These are phyloP conservation scores for Pyrenula massariospora DNA, from an alignment of 495 filamentous ascomycete species.

Conservation along the genomic window DNA sequence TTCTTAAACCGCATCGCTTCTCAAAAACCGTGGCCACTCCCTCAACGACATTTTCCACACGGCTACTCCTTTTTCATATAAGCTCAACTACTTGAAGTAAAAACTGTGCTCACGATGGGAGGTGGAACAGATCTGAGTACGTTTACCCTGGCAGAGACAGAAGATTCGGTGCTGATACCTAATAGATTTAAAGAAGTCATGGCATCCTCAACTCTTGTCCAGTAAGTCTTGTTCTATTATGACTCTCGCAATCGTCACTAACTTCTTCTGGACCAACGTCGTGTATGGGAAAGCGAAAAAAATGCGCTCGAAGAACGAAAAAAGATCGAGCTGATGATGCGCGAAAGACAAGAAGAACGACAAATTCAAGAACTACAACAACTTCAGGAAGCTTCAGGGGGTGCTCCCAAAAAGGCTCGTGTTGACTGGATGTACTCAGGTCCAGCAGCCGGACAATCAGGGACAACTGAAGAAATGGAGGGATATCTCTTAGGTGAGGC, in stretches of 20 bases:
- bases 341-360: slow-evolving; percentile 90
- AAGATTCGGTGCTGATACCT: no score
- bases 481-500: slow-evolving; percentile 81
- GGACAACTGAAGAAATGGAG: slow-evolving; percentile 87
- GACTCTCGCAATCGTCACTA: no score
- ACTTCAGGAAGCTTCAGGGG: slow-evolving; percentile 81
- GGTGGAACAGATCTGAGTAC: no score
- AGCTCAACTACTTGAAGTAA: no score
- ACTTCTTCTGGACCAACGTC: no score
- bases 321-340: slow-evolving; percentile 70
- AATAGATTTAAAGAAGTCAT: slow-evolving; percentile 78
- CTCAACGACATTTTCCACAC: no score
- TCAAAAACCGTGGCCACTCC: no score
- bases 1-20: no score
- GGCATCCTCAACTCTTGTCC: background rate
- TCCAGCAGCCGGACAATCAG: slow-evolving; percentile 64
- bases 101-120: no score
- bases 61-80: no score
- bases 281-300: slow-evolving; percentile 77
- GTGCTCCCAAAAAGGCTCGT: slow-evolving; percentile 56
- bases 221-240: no score
- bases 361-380: slow-evolving; percentile 83
- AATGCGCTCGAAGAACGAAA: slow-evolving; percentile 94
- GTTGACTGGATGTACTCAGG: slow-evolving; percentile 99
- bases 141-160: no score